Evolutionary conservation across 768 basidiomycete genomes (phyloP).

Genomic region (Ephemerocybe angulata): DNA sequence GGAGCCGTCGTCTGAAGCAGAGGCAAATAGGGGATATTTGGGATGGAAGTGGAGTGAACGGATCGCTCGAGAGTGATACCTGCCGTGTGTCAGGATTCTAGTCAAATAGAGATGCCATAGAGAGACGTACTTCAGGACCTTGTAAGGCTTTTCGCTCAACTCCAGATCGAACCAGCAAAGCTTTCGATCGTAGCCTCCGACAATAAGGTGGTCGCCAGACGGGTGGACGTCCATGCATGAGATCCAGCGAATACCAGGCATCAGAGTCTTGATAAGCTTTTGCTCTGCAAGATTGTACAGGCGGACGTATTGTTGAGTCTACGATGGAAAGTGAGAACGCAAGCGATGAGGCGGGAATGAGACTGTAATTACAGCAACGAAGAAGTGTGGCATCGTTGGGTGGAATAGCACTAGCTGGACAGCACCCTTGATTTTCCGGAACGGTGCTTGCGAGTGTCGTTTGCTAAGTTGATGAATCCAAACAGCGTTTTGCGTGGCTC

Average conservation of each 20-base stretch:
- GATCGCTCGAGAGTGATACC: conserved; percentile 92
- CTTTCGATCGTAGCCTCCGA: conserved; percentile 96
- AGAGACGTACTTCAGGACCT: conserved; percentile 74
- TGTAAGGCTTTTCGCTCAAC: conserved; percentile 94
- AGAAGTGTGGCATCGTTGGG: conserved; percentile 91
- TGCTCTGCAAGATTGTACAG: conserved; percentile 94
- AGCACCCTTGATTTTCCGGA: conserved; percentile 89
- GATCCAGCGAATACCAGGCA: conserved; percentile 96
- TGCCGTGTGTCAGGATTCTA: conserved; percentile 25
- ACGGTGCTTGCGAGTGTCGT: conserved; percentile 95
- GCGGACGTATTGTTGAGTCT: conserved; percentile 97
- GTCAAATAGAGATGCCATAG: conserved; percentile 2
- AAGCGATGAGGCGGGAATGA: conserved; percentile 4
- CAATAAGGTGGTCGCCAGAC: conserved; percentile 92
- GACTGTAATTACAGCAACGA: conserved; percentile 79
- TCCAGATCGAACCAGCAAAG: conserved; percentile 99
- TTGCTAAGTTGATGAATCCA: conserved; percentile 96
- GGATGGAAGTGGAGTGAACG: conserved; percentile 93
- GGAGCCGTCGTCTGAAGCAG: conserved; percentile 94
- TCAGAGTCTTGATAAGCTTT: conserved; percentile 88
- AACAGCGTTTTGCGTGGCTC: conserved; percentile 74
- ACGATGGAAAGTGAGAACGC: conserved; percentile 13
- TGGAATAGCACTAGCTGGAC: conserved; percentile 95
- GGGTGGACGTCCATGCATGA: conserved; percentile 97
- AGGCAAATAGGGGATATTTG: conserved; percentile 92